phyloP scores from a whole-genome alignment of 371 early-diverging fungal species.

The Fennellomyces sp. region DNA sequence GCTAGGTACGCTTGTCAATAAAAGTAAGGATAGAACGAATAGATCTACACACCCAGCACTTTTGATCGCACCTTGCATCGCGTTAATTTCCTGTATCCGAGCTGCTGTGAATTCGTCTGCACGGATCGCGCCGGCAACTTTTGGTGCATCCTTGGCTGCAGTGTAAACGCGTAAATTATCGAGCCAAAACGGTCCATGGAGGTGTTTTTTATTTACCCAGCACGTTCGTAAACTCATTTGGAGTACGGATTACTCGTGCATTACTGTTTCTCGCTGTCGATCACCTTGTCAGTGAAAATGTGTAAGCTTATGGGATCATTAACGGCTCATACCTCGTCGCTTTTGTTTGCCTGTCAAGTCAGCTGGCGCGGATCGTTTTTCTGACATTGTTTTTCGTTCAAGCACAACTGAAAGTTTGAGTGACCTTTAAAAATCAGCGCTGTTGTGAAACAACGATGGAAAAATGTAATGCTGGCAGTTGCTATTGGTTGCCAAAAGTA shows the following conservation, averaged over 20 bases:
- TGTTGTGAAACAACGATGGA: too few species aligned
- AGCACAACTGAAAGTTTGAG: background rate
- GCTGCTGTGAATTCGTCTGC: conserved; percentile 35
- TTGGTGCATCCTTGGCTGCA: conserved; percentile 15
- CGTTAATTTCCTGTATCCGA: conserved; percentile 80
- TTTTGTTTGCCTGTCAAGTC: conserved; percentile 10
- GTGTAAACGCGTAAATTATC: too few species aligned
- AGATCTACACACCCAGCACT: conserved; percentile 36
- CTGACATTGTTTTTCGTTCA: background rate
- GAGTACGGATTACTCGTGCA: conserved; percentile 4
- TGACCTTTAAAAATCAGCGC: background rate
- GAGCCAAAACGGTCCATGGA: too few species aligned
- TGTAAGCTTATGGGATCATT: background rate
- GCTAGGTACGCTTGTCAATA: conserved; percentile 1
- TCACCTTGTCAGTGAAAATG: background rate
- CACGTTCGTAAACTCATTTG: background rate
- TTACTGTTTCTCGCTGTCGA: conserved; percentile 3
- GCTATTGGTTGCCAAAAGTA: background rate
- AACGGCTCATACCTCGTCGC: conserved; percentile 7
- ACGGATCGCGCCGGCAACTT: conserved; percentile 15
- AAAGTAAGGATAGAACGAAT: background rate
- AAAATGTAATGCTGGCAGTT: background rate
- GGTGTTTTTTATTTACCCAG: background rate
- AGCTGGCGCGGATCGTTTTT: conserved; percentile 10
- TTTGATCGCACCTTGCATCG: conserved; percentile 73